Conservation (phyloP, 306 rosid genomes). For the Cotoneaster glaucophyllus region DNA sequence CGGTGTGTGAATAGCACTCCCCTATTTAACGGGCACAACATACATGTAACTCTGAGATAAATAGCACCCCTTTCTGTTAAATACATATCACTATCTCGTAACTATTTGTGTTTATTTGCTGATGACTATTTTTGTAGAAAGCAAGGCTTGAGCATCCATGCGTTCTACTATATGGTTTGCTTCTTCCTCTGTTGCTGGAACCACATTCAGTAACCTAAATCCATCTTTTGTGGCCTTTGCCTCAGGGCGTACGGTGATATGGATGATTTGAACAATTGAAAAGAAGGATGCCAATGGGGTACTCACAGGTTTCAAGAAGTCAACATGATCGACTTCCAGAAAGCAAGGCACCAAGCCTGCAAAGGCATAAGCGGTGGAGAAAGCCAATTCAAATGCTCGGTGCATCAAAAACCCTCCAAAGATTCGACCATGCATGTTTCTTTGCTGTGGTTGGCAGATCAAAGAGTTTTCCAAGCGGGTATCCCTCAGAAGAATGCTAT, state of each 20-base stretch:
- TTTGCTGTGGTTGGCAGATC: constrained; percentile 93
- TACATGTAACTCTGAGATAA: not conserved
- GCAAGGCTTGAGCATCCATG: constrained; percentile 67
- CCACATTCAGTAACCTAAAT: constrained; percentile 58
- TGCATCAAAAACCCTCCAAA: constrained; percentile 98
- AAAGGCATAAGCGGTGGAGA: constrained; percentile 87
- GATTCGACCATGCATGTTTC: constrained; percentile 94
- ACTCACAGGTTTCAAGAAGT: constrained; percentile 80
- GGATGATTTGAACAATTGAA: not conserved
- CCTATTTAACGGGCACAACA: not conserved
- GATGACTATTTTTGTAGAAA: not conserved
- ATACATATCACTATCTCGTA: not conserved
- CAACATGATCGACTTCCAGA: constrained; percentile 94
- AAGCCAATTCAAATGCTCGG: constrained; percentile 88
- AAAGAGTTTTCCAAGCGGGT: constrained; percentile 75
- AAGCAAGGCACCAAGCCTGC: constrained; percentile 89
- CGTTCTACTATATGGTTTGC: constrained; percentile 73
- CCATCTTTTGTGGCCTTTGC: constrained; percentile 55
- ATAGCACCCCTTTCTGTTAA: not conserved
- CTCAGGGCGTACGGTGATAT: constrained; percentile 58
- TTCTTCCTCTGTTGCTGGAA: constrained; percentile 97
- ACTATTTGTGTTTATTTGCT: not conserved
- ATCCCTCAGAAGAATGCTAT: constrained; percentile 85
- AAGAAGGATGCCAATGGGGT: not conserved
- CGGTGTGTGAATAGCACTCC: no score